Evolutionary conservation across 257 asterid genomes (phyloP).

Genomic region (Nicotiana noctiflora): DNA sequence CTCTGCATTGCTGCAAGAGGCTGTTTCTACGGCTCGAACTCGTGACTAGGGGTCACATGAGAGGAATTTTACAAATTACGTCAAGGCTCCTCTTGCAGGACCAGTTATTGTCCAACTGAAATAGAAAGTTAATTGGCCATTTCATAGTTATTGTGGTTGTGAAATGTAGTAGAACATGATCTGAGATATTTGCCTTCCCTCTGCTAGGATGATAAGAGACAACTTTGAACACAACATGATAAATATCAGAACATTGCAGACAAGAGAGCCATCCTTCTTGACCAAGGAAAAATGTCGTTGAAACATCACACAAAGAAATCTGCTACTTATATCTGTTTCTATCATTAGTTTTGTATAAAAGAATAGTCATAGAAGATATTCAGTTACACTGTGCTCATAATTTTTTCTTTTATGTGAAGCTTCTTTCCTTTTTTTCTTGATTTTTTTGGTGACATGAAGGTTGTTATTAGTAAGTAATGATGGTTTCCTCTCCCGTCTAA

Average conservation of each 20-base stretch:
- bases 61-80: too few species aligned
- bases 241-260: neutral
- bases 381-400: neutral
- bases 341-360: neutral
- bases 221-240: neutral
- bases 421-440: neutral
- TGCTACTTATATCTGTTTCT: neutral
- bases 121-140: neutral
- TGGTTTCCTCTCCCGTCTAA: neutral
- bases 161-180: neutral
- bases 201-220: neutral
- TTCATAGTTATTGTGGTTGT: neutral
- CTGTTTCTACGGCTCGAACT: too few species aligned
- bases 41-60: too few species aligned
- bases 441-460: neutral
- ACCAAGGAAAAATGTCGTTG: neutral
- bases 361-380: neutral
- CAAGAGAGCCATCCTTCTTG: neutral
- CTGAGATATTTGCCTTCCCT: neutral
- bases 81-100: too few species aligned
- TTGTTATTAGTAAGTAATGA: neutral
- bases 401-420: neutral
- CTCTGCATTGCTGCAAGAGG: too few species aligned
- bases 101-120: neutral
- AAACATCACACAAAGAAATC: neutral